Conservation (phyloP, 176 grass and related monocot genomes). For the Avena sativa region DNA sequence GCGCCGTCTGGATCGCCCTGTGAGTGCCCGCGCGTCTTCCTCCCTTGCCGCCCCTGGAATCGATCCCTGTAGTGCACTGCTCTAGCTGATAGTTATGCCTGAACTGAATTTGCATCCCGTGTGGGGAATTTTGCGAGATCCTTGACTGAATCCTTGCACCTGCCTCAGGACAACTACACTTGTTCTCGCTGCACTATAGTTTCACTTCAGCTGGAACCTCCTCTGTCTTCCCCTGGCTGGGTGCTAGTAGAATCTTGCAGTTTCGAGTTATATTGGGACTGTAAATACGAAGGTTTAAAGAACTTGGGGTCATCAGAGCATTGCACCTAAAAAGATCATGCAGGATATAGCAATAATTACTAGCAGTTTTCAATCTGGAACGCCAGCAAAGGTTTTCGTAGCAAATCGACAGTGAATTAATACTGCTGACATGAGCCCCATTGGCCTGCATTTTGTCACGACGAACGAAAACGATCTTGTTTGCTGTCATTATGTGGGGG, state of each 20-base stretch:
- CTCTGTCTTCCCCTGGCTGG: not conserved
- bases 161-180: not conserved
- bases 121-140: too few relatives aligned
- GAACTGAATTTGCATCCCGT: too few relatives aligned
- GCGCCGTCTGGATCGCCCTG: constrained; percentile 88
- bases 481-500: not conserved
- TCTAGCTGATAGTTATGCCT: too few relatives aligned
- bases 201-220: not conserved
- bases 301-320: not conserved
- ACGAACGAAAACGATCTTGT: too few relatives aligned
- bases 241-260: not conserved
- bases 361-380: not conserved
- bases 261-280: not conserved
- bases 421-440: not conserved
- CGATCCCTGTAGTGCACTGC: too few relatives aligned
- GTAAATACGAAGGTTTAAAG: not conserved
- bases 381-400: not conserved
- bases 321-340: not conserved
- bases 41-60: not conserved
- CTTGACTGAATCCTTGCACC: too few relatives aligned
- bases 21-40: constrained; percentile 40
- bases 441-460: not conserved
- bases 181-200: not conserved
- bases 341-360: not conserved
- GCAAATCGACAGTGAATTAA: not conserved